Evolutionary conservation across 176 grass and related monocot species (phyloP), one percentile per base, ranked within the genome.

Genomic region (Alloteropsis semialata): DNA sequence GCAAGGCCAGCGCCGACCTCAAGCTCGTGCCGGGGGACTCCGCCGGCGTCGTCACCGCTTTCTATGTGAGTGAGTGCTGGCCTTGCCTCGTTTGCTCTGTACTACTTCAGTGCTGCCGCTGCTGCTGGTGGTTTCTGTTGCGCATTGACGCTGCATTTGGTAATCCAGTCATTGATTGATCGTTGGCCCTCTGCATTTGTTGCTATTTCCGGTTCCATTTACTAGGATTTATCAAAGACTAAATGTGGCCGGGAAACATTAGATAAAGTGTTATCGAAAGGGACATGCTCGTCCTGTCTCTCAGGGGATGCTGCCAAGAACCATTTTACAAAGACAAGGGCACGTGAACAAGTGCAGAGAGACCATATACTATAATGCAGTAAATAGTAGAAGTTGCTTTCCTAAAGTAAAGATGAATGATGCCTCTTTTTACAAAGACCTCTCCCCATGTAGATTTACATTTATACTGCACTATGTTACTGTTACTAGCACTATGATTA

Each of bases 11-110:
- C 49, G 96, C 93, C 2, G 96, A 99, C 1, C 83, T 96, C 61
- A 99, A 96, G 84, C 93, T 99, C 28, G 93, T 99, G 28, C 89
- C 93, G 0, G 93, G 96, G 8, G 96, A 99, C 74, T 99, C 96
- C 3, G 96, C 96, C 9, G 96, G 96, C 1, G 90, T 90, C 17
- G 96, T 99, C 87, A 99, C 96, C 0, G 96, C 96, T 41, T 99
- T 99, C 76, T 99, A 99, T 88, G 96, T 98, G 90, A 84, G 84
- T 69, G 65, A 77, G 80, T 85, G 87, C 70, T 28, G 14, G 46
- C 32, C 15, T 51, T 22, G 30, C 51, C 48, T 10, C 12, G 7
- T 56, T 55, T 11, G 6, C 1, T 2, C 1, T 27, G 19, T 11
- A n/a, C 22, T 24, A 21, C 62, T 29, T 45, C 19, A 21, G 28